Evolutionary conservation across 331 rosid genomes (phyloP).

Genomic region (Acacia pycnantha): DNA sequence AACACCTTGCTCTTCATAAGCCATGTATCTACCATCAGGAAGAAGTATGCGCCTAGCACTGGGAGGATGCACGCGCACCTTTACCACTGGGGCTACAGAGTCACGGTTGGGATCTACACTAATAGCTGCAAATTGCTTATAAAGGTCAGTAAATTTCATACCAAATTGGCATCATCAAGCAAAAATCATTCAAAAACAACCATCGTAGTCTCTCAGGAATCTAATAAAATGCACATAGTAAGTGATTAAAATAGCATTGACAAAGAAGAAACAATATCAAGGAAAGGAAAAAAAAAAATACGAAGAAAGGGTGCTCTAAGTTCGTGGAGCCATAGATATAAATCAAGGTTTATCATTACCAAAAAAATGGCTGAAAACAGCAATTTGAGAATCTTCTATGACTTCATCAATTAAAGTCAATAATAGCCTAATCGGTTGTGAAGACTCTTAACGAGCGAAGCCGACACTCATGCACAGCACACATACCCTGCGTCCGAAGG

Average conservation of each 20-base stretch:
- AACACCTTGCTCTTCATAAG: constrained; percentile 82
- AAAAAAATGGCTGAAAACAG: background rate
- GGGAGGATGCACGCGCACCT: constrained; percentile 73
- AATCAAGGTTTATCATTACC: background rate
- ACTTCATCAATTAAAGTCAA: constrained; percentile 4
- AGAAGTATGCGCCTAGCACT: constrained; percentile 71
- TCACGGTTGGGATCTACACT: constrained; percentile 48
- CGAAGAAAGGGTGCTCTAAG: background rate
- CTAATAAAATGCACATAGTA: background rate
- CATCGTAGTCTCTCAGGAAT: constrained; percentile 6
- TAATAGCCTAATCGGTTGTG: background rate
- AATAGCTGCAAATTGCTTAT: constrained; percentile 57
- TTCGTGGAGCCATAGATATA: background rate
- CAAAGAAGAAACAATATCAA: background rate
- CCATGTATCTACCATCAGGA: constrained; percentile 92
- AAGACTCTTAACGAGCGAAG: background rate
- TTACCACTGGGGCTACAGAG: constrained; percentile 37
- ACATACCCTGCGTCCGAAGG: background rate
- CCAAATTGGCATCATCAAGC: constrained; percentile 11
- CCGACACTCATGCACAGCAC: background rate
- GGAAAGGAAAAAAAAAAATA: too few species aligned
- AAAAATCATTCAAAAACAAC: constrained; percentile 1
- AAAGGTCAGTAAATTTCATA: constrained; percentile 9
- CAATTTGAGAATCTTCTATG: background rate
- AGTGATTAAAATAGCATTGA: background rate